Evolutionary conservation across 75 land plant genomes (phyloP).

Genomic region (Sequoiadendron giganteum): DNA sequence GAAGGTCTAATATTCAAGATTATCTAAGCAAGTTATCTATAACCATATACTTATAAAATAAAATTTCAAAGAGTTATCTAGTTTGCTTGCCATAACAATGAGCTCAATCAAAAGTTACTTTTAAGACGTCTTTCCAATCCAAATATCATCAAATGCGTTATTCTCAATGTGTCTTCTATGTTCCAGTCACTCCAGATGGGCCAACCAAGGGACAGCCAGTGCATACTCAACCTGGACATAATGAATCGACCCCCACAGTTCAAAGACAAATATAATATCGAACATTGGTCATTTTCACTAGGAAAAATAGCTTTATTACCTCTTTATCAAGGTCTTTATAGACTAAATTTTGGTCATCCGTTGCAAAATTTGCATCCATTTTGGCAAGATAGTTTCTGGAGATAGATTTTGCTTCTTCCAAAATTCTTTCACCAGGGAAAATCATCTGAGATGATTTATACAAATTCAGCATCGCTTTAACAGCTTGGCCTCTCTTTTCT

Average conservation of each 20-base stretch:
- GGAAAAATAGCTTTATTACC: slow-evolving; percentile 16
- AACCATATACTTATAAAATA: not conserved
- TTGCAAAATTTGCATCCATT: slow-evolving; percentile 12
- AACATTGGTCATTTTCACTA: not conserved
- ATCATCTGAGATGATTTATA: slow-evolving; percentile 59
- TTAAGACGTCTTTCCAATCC: slow-evolving; percentile 59
- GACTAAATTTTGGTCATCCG: slow-evolving; percentile 13
- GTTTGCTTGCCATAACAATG: not conserved
- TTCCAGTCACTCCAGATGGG: slow-evolving; percentile 47
- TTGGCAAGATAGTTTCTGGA: slow-evolving; percentile 34
- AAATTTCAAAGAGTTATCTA: not conserved
- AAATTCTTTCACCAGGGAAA: slow-evolving; percentile 35
- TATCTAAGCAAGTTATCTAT: not conserved
- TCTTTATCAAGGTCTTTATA: slow-evolving; percentile 18
- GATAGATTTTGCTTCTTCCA: slow-evolving; percentile 38
- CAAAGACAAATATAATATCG: not conserved
- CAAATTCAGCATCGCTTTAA: slow-evolving; percentile 30
- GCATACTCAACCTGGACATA: slow-evolving; percentile 55
- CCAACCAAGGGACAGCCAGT: slow-evolving; percentile 44
- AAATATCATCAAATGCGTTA: slow-evolving; percentile 26
- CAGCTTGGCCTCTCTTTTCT: slow-evolving; percentile 23
- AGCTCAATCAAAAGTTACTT: slow-evolving; percentile 27
- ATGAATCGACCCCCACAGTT: not conserved
- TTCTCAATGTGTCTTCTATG: slow-evolving; percentile 52
- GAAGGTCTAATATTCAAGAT: not conserved